Evolutionary conservation across 805 yeast genomes (phyloP).

Genomic region (Candida suzukii): DNA sequence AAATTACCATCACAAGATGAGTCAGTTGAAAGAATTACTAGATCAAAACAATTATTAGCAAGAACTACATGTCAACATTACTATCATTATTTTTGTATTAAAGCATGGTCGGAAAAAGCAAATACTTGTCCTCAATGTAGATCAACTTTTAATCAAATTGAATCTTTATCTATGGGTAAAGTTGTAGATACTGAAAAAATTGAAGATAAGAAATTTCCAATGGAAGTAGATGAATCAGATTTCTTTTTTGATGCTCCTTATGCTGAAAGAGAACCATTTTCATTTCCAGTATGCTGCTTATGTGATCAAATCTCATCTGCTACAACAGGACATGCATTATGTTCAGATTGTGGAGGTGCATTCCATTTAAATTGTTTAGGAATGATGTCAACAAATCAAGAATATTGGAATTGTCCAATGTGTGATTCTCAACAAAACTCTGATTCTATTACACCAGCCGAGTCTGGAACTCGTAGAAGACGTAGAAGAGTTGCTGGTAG

Average conservation of each 20-base stretch:
- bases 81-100: slow-evolving; percentile 28
- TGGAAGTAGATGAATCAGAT: slow-evolving; percentile 16
- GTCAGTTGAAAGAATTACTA: slow-evolving; percentile 11
- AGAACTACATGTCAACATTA: slow-evolving; percentile 22
- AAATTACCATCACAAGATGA: slow-evolving; percentile 11
- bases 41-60: slow-evolving; percentile 18
- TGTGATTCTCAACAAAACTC: slow-evolving; percentile 25
- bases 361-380: slow-evolving; percentile 27
- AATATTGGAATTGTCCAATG: slow-evolving; percentile 27
- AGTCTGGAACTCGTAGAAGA: slow-evolving; percentile 2
- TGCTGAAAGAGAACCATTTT: slow-evolving; percentile 2
- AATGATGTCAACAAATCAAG: slow-evolving; percentile 8
- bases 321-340: slow-evolving; percentile 17
- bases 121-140: slow-evolving; percentile 31
- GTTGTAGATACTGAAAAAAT: slow-evolving; percentile 13
- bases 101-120: slow-evolving; percentile 28
- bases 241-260: slow-evolving; percentile 4
- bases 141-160: slow-evolving; percentile 15
- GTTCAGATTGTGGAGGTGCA: slow-evolving; percentile 25
- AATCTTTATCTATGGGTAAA: slow-evolving; percentile 8
- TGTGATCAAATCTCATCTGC: slow-evolving; percentile 22
- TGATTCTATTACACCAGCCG: slow-evolving; percentile 11
- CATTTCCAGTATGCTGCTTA: slow-evolving; percentile 20
- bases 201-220: slow-evolving; percentile 16
- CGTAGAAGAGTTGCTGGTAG: slow-evolving; percentile 2